Evolutionary conservation across 306 rosid species (phyloP), one percentile per base, ranked within the genome.

Genomic region (Comarum palustre): DNA sequence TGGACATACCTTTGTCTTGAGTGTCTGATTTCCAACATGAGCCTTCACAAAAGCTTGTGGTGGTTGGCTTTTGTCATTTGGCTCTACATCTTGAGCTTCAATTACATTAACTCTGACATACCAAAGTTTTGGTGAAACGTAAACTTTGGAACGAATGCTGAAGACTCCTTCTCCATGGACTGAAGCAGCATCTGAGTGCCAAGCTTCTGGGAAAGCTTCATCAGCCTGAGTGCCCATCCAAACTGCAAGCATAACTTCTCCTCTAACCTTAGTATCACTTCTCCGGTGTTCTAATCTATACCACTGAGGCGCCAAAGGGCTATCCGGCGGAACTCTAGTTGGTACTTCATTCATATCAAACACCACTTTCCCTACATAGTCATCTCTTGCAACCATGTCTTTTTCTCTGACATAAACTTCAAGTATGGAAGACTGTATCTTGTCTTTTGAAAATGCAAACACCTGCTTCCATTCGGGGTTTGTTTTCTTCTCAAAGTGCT

Each of bases 181-280:
- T 6, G 88, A 81, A 36, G 93, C 84, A 16, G 91, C 88, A 60
- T 91, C 96, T 0, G 93, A 81, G 71, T 89, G 91, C 93, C 97
- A 91, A 5, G 97, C 88, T 2, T 91, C 96, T 2, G 97, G 91
- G 72, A 91, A 91, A 9, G 97, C 97, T 77, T 91, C 96, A 77
- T 91, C 96, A 6, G 87, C 96, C 57, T 91, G 96, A 62, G 96
- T 91, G 29, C 97, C 96, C 87, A 91, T 89, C 97, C 97, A 91
- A 50, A 89, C 90, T 12, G 97, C 97, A 24, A 91, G 82, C 97
- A 91, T 91, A 9, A 91, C 72, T 71, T 84, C 88, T 38, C 97
- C 97, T 55, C 73, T 87, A 50, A 80, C 90, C 73, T 86, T 84
- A 19, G 65, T 24, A 5, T 86, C 78, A 0, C 90, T 84, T 2